Base-by-base conservation (phyloP, 208 protist species). In the Leptomonas pyrrhocoris region DNA sequence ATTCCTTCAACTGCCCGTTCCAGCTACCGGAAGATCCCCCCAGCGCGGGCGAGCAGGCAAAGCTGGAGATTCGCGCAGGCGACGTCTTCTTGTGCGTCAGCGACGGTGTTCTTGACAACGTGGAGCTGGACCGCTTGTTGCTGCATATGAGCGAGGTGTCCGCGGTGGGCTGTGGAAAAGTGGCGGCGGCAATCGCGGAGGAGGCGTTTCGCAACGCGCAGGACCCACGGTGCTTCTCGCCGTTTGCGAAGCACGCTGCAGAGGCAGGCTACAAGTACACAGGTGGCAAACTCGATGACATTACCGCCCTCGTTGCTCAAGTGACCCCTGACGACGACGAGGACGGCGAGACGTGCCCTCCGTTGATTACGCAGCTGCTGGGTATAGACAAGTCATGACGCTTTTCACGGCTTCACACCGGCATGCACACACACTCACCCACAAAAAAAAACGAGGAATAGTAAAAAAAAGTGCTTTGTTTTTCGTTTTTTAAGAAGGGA, bases 1-100 rank as follows among this genome's bases (percentile, higher is more conserved):
- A 96, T 60, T 80, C 72, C 40, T 96, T 96, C 67, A 94, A 96
- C 74, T 96, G 92, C 63, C 92, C 92, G 0, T 94, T 82, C 48
- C 87, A 93, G 61, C 84, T 96, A 7, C 91, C 91, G 8, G 79
- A 83, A 19, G 92, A 96, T 54, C 72, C 87, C 16, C 89, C 88
- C n/a, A 77, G 72, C 19, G 74, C 76, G 3, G 88, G 88, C 1
- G 82, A 94, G 51, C 81, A 85, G 42, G 71, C 77, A 0, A 82
- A 77, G 49, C 68, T 96, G 9, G 77, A 88, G 49, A 55, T 95
- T 46, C 76, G 78, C 34, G 80, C 81, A 19, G 85, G 80, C 4
- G 92, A 96, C 48, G 65, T 95, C 2, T 86, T 94, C 34, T 51
- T 96, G 42, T 92, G 84, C 51, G 83, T 85, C 21, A 93, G 86